Conservation (phyloP, 2,329 filamentous ascomycete genomes). For the Calonectria multiphialidica region DNA sequence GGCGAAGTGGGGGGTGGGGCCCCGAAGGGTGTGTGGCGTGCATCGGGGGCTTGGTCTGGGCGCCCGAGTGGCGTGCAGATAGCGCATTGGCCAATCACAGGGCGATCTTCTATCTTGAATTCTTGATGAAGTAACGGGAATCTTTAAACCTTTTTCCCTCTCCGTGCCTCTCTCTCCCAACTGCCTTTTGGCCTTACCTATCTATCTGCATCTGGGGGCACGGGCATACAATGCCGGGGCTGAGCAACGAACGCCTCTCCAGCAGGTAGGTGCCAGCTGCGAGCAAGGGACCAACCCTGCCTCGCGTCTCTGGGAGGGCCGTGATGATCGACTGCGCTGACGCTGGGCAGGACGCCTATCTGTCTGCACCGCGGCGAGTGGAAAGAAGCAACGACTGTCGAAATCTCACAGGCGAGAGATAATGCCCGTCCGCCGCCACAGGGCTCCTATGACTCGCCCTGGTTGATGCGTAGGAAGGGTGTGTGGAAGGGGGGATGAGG, state of each 20-base stretch:
- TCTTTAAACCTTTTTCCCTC: conserved; percentile 13
- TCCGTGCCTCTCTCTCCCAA: too few relatives aligned
- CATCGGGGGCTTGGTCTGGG: conserved; percentile 3
- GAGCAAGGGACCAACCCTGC: conserved; percentile 6
- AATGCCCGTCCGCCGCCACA: neutral
- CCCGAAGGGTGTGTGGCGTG: conserved; percentile 14
- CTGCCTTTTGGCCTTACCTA: neutral
- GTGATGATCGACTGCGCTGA: neutral
- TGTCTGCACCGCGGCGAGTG: neutral
- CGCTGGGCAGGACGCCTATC: neutral
- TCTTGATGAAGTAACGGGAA: conserved; percentile 30
- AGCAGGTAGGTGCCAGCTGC: neutral
- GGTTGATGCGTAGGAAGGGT: too few relatives aligned
- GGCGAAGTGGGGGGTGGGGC: neutral
- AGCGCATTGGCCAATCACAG: conserved; percentile 26
- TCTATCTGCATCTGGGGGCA: conserved; percentile 17
- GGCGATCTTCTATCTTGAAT: neutral
- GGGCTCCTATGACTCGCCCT: neutral
- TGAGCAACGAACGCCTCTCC: conserved; percentile 4
- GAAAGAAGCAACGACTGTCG: neutral
- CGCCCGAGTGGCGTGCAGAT: conserved; percentile 18
- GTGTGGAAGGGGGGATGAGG: too few relatives aligned
- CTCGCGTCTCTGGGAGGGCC: neutral
- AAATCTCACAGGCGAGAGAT: neutral
- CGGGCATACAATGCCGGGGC: conserved; percentile 9